Evolutionary conservation across 495 filamentous ascomycete species (phyloP).

Genomic region (Pseudotulostoma volvatum): DNA sequence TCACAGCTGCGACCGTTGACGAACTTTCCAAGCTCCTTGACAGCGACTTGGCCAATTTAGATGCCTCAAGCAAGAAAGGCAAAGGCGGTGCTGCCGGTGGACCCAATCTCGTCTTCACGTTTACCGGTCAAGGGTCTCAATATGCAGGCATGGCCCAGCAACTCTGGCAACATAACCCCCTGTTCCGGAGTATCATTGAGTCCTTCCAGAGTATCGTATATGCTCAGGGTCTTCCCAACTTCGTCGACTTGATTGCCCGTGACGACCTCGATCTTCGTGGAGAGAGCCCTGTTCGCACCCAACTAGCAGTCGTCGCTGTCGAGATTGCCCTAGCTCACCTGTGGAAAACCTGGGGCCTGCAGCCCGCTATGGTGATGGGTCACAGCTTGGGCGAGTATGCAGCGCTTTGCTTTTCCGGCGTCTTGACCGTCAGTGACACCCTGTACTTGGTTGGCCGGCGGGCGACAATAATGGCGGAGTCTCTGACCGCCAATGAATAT

Average conservation of each 20-base stretch:
- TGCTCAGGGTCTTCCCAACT: conserved; percentile 12
- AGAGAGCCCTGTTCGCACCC: conserved; percentile 8
- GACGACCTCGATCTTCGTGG: conserved; percentile 3
- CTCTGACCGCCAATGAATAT: conserved; percentile 15
- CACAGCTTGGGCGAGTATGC: conserved; percentile 32
- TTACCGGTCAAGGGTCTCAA: conserved; percentile 36
- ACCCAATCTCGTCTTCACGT: conserved; percentile 31
- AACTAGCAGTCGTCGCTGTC: conserved; percentile 17
- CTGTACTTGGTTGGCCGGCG: conserved; percentile 22
- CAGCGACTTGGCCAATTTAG: conserved; percentile 10
- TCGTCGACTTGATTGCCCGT: conserved; percentile 12
- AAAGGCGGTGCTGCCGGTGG: conserved; percentile 12
- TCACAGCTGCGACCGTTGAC: conserved; percentile 27
- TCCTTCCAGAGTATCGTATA: conserved; percentile 12
- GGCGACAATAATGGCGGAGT: conserved; percentile 15
- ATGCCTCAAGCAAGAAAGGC: conserved; percentile 4
- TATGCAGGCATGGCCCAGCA: conserved; percentile 44
- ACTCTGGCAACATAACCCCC: conserved; percentile 20
- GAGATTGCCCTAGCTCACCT: conserved; percentile 20
- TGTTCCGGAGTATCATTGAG: conserved; percentile 14
- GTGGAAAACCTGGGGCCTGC: conserved; percentile 18
- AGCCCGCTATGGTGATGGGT: conserved; percentile 20
- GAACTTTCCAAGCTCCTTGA: conserved; percentile 14
- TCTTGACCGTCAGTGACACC: conserved; percentile 19
- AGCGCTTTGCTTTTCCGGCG: conserved; percentile 23